Evolutionary conservation across 2,329 filamentous ascomycete species (phyloP), one percentile per base, ranked within the genome.

Genomic region (Cladosporium sp.): DNA sequence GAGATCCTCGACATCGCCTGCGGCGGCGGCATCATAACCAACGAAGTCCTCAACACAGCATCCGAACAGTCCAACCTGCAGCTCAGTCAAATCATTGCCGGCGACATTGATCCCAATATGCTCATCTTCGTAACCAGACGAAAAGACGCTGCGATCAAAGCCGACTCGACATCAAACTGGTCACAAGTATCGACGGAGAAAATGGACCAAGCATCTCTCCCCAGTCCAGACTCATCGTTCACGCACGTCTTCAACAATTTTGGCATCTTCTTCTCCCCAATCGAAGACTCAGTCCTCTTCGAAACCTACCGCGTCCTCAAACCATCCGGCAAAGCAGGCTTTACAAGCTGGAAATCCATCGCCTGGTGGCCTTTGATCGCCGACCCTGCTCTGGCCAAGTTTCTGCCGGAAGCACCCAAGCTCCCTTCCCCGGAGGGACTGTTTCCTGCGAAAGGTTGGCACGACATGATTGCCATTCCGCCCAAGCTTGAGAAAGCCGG

Each of bases 261-360:
- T 15, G 56, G 52, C 43, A 42, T 56, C 47, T 55, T 54, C 54
- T 58, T 56, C 43, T 40, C 32, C 30, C 50, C 39, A 1, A 37
- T 53, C 37, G 50, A 53, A n/a, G 24, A 20, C 3, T 22, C 24
- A 18, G 52, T 52, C 1, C 40, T 58, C n/a, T 15, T 40, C 15
- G 52, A 56, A 17, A 45, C 52, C 5, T 58, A 60, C 38, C 62
- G 69, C 13, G 62, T 70, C 36, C 58, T 72, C 27, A 60, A 62
- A 15, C 64, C 66, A 1, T 67, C 63, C 9, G 70, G 70, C 2
- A 64, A 48, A 1, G 55, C 67, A 27, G 68, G 64, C 19, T 61
- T 68, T 51, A 61, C 66, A 1, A 66, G 63, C 19, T 72, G 69
- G 68, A 64, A 64, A 42, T 24, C 40, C 19, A 54, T 57, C 30